Percentiles rank a stretch among this genome's conserved stretches.
Conservation (phyloP, 441 rosid genomes). For the Capsella rubella region DNA sequence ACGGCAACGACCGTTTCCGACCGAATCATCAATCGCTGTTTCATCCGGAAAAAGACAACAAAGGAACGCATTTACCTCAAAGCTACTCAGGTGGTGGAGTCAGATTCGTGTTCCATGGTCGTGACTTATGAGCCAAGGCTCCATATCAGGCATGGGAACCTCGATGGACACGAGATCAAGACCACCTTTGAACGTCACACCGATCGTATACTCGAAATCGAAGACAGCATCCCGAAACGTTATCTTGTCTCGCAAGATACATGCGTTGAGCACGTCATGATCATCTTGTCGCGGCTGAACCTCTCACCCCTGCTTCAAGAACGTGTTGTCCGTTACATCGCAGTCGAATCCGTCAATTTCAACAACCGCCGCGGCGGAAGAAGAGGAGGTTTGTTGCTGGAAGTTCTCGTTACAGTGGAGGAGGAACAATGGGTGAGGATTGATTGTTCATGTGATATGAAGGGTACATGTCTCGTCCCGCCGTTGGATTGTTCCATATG, state of each 20-base stretch:
- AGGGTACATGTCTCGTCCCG: not conserved
- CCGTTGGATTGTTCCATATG: slow-evolving; percentile 24
- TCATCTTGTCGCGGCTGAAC: slow-evolving; percentile 25
- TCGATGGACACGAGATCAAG: not conserved
- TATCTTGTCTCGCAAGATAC: slow-evolving; percentile 16
- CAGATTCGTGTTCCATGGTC: slow-evolving; percentile 16
- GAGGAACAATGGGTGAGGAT: slow-evolving; percentile 10
- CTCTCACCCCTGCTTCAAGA: slow-evolving; percentile 20
- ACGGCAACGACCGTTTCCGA: not conserved
- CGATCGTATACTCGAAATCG: not conserved
- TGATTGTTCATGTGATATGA: not conserved
- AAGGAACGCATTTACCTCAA: slow-evolving; percentile 2
- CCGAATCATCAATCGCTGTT: not conserved
- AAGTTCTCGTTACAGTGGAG: not conserved
- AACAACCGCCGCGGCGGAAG: not conserved
- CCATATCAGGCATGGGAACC: not conserved
- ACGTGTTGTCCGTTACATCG: slow-evolving; percentile 1
- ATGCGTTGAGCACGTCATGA: slow-evolving; percentile 19
- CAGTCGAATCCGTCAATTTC: not conserved
- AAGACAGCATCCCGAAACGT: slow-evolving; percentile 10
- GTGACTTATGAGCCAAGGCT: slow-evolving; percentile 2
- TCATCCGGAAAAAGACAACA: not conserved
- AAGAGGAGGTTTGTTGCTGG: slow-evolving; percentile 16
- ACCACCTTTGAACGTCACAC: not conserved
- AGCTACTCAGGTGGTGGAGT: slow-evolving; percentile 16